Percentiles rank a stretch among this genome's conserved stretches.
Conservation (phyloP, 371 early-diverging fungal genomes). For the Rhizopus arrhizus region DNA sequence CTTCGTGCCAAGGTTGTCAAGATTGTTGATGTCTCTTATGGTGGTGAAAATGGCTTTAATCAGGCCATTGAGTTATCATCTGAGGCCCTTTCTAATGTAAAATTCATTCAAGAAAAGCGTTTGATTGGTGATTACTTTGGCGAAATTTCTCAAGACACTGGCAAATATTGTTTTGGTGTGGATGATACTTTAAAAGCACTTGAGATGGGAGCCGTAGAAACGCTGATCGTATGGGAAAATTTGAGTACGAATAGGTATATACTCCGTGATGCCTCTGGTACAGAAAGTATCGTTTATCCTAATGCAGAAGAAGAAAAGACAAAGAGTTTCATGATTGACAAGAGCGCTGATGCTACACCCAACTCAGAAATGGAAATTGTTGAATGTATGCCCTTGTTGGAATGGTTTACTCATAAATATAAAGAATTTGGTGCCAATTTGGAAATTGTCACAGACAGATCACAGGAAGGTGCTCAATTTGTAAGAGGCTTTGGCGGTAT, state of each 20-base stretch:
- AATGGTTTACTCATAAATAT: constrained; percentile 99
- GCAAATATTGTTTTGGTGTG: constrained; percentile 96
- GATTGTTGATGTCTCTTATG: constrained; percentile 96
- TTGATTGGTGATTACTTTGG: constrained; percentile 96
- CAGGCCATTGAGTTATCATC: constrained; percentile 96
- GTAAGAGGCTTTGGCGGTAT: constrained; percentile 99
- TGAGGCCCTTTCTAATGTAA: constrained; percentile 95
- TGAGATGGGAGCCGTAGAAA: constrained; percentile 90
- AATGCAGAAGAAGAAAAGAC: constrained; percentile 85
- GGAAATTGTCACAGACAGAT: constrained; percentile 97
- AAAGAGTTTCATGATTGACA: constrained; percentile 60
- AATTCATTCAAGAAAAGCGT: constrained; percentile 99
- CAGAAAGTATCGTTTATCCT: constrained; percentile 72
- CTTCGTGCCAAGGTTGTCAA: constrained; percentile 90
- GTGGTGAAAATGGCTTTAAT: constrained; percentile 99
- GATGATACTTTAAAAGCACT: constrained; percentile 97
- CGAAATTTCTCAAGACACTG: constrained; percentile 95
- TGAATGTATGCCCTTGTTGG: constrained; percentile 84
- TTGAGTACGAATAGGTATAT: constrained; percentile 78
- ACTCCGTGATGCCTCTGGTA: constrained; percentile 74
- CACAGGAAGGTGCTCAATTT: constrained; percentile 99
- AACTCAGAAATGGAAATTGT: constrained; percentile 74
- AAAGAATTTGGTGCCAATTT: constrained; percentile 93
- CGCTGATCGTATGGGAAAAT: constrained; percentile 79
- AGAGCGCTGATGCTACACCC: constrained; percentile 47